Percentiles rank a stretch among this genome's conserved stretches.
Conservation (phyloP, 176 grass and related monocot species). For the Oryza brachyantha region DNA sequence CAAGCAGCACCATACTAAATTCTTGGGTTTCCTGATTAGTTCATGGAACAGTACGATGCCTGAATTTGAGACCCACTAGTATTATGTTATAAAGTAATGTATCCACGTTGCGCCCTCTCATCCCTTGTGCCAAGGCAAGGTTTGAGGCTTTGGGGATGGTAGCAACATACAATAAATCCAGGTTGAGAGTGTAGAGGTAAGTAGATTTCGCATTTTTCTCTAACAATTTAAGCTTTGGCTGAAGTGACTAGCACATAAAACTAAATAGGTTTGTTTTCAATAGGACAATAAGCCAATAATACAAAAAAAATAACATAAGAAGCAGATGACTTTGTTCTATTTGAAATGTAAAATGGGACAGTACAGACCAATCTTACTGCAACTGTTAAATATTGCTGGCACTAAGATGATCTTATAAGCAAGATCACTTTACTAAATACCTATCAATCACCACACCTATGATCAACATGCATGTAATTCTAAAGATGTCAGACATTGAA, state of each 20-base stretch:
- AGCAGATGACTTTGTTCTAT: background rate
- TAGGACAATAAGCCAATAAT: background rate
- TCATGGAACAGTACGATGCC: background rate
- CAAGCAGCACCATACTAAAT: background rate
- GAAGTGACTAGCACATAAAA: background rate
- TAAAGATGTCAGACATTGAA: background rate
- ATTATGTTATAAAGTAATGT: background rate
- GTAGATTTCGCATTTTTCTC: background rate
- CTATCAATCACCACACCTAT: background rate
- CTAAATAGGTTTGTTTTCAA: background rate
- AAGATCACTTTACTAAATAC: background rate
- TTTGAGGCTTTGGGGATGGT: background rate
- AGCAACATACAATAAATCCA: background rate
- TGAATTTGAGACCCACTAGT: background rate
- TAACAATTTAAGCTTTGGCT: background rate
- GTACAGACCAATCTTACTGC: background rate
- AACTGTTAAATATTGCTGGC: background rate
- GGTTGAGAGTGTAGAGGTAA: background rate
- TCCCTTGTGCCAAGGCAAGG: background rate
- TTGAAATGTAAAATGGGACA: background rate
- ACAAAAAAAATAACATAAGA: background rate
- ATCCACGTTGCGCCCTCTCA: background rate
- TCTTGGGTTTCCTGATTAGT: background rate
- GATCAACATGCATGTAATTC: background rate
- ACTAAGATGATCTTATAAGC: background rate